A percentile compares a stretch with the other conserved stretches of the same genome.
Evolutionary conservation across 2,329 filamentous ascomycete species (phyloP).

Genomic region (Drechslerella dactyloides): DNA sequence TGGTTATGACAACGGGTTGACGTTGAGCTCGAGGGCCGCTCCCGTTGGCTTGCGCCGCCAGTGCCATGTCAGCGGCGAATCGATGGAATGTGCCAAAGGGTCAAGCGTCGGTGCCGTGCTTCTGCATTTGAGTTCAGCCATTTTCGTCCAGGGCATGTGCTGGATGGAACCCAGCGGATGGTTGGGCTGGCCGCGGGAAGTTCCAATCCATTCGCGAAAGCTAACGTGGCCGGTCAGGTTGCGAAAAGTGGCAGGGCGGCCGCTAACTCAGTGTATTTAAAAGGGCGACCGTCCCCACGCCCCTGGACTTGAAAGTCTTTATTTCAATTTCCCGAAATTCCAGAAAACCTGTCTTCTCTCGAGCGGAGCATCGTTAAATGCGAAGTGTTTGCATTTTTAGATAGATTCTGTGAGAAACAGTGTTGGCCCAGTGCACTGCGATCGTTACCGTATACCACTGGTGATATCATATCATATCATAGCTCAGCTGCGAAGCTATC

Average conservation of each 20-base stretch:
- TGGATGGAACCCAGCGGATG: conserved; percentile 44
- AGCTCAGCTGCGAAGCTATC: no score
- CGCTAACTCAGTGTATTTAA: conserved; percentile 14
- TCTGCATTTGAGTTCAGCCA: conserved; percentile 48
- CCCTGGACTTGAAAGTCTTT: conserved; percentile 17
- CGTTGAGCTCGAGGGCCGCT: not conserved
- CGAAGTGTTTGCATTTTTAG: conserved; percentile 30
- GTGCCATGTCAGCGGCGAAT: conserved; percentile 25
- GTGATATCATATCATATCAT: not conserved
- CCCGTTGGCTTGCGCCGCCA: conserved; percentile 21
- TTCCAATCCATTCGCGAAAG: conserved; percentile 35
- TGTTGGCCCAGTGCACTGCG: not conserved
- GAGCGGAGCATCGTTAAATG: conserved; percentile 26
- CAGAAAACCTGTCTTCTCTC: conserved; percentile 48
- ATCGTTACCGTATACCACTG: not conserved
- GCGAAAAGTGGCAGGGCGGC: conserved; percentile 17
- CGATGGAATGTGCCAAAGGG: conserved; percentile 43
- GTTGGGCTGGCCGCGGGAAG: conserved; percentile 28
- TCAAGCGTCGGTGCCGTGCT: not conserved
- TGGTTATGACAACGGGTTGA: not conserved
- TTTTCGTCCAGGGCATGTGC: conserved; percentile 35
- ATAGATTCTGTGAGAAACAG: conserved; percentile 33
- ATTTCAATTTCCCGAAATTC: conserved; percentile 39
- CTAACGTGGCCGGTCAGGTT: conserved; percentile 27
- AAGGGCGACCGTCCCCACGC: conserved; percentile 47